Conservation (phyloP, 2,329 filamentous ascomycete genomes). For the Phaeosphaeriaceae sp. region DNA sequence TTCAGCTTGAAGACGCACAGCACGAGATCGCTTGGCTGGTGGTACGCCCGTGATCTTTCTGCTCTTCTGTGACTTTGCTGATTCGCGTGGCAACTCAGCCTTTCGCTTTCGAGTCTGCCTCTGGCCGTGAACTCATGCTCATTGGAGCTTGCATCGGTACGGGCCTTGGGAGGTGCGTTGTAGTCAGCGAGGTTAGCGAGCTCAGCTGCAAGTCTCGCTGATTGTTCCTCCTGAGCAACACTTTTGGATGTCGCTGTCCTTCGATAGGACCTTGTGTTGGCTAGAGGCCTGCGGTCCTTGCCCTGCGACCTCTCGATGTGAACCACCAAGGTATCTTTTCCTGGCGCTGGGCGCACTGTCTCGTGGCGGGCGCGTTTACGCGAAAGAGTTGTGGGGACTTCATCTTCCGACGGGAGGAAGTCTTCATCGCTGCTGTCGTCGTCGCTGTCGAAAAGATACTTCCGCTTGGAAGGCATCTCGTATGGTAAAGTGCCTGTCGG, state of each 20-base stretch:
- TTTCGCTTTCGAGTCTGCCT: background rate
- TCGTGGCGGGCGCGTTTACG: background rate
- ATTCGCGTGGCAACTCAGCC: background rate
- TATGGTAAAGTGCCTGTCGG: background rate
- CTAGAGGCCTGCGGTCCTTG: background rate
- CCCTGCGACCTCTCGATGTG: background rate
- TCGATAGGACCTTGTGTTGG: background rate
- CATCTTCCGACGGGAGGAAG: background rate
- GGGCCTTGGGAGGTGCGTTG: conserved; percentile 3
- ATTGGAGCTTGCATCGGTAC: background rate
- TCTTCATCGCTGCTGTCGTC: background rate
- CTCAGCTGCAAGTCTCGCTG: background rate
- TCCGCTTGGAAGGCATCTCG: conserved; percentile 4
- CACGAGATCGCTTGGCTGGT: background rate
- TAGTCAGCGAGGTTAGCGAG: conserved; percentile 9
- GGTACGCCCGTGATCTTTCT: background rate
- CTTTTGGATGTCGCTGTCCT: background rate
- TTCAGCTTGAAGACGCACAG: background rate
- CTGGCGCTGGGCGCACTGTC: no score
- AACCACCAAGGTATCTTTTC: no score
- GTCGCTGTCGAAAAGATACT: conserved; percentile 1
- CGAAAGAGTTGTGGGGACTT: background rate
- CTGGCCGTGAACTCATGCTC: background rate
- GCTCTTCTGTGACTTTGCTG: background rate
- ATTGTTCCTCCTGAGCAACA: background rate